Base-by-base conservation (phyloP, 805 yeast genomes). In the Metschnikowia cerradonensis region DNA sequence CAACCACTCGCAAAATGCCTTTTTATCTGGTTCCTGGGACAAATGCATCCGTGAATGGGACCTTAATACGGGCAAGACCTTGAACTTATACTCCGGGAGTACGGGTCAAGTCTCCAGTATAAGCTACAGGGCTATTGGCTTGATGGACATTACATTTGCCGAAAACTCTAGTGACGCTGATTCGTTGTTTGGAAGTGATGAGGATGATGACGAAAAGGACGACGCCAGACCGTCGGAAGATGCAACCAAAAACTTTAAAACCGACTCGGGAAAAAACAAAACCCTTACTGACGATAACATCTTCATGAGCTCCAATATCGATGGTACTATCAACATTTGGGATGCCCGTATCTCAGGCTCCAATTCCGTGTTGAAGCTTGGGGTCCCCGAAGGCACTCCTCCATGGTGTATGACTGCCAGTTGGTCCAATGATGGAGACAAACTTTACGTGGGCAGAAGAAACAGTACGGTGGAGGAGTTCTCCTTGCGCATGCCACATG, bases 401-500 rank as follows among this genome's bases (percentile, higher is more conserved):
- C 98, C 98, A 0, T 94, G 98, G 98, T 86, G 96, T 66, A 83
- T 86, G 78, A 80, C 89, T 6, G 81, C 96, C 0, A 81, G 88
- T 50, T 92, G 98, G 97, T 84, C 96, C 7, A 73, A 74, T 47
- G 84, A 86, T 60, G 99, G 99, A 10, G 84, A 88, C 50, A 75
- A 71, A 39, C 75, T 90, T 4, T 92, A 77, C 62, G 90, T 84
- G 3, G 99, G 98, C 0, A 78, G 99, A 55, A 79, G 99, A 66
- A 94, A 92, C 64, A 86, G 94, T 41, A 76, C 85, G 1, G 90
- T 92, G 4, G 97, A 92, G 58, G 89, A 85, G 60, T 79, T 80
- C 48, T 84, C 84, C 36, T 52, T 88, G 10, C 77, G 83, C 52
- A 82, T 80, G 79, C 82, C 84, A 0, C 75, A 71, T 47, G 62